These are phyloP conservation scores for Penicillium cinerascens DNA, from an alignment of 495 filamentous ascomycete species.

Conservation along the genomic window DNA sequence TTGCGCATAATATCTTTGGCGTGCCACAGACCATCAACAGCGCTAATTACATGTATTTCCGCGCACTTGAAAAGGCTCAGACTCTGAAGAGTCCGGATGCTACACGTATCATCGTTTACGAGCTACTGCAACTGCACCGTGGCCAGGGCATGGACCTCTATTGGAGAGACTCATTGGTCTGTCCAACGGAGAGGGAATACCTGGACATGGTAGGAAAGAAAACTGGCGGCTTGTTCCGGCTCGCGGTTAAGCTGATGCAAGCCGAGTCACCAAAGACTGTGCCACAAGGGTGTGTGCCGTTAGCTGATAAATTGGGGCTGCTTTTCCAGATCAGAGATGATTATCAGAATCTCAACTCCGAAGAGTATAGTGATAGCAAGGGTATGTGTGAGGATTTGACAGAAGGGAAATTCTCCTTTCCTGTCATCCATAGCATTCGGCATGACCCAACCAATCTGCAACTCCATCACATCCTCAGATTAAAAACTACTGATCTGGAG, in stretches of 20 bases:
- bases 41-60: slow-evolving; percentile 88
- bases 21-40: slow-evolving; percentile 89
- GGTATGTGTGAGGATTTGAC: slow-evolving; percentile 48
- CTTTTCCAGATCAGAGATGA: slow-evolving; percentile 40
- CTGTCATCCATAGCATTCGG: slow-evolving; percentile 16
- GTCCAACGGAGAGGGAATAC: slow-evolving; percentile 88
- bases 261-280: neutral
- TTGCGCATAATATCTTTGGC: slow-evolving; percentile 85
- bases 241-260: slow-evolving; percentile 85
- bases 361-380: slow-evolving; percentile 26
- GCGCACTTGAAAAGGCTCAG: slow-evolving; percentile 63
- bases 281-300: neutral
- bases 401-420: slow-evolving; percentile 33
- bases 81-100: slow-evolving; percentile 59
- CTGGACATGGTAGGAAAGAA: slow-evolving; percentile 92
- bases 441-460: too few relatives aligned
- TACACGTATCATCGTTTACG: slow-evolving; percentile 70
- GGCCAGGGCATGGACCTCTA: slow-evolving; percentile 94
- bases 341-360: slow-evolving; percentile 31
- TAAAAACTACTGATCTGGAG: too few relatives aligned
- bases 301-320: neutral
- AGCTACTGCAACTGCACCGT: slow-evolving; percentile 77
- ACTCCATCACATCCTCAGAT: too few relatives aligned
- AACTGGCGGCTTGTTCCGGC: slow-evolving; percentile 84
- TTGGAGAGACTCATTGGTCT: slow-evolving; percentile 82